Conservation (phyloP, 768 basidiomycete genomes). For the Lactarius deliciosus region DNA sequence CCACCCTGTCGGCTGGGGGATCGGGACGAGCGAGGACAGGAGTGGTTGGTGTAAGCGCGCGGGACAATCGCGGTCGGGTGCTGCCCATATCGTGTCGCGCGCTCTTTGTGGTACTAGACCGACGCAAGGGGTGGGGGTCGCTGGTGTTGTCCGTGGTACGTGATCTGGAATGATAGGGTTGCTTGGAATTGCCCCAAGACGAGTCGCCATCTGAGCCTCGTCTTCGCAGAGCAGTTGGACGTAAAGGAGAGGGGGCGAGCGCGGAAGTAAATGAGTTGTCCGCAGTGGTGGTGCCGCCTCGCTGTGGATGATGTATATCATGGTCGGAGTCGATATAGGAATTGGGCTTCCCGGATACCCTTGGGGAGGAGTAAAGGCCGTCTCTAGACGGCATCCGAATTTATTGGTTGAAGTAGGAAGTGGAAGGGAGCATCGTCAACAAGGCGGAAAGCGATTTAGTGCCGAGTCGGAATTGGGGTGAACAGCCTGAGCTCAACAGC, state of each 20-base stretch:
- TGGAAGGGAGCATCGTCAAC: conserved; percentile 17
- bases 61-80: conserved; percentile 26
- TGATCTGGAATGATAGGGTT: conserved; percentile 30
- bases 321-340: conserved; percentile 12
- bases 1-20: conserved; percentile 2
- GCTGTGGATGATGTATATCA: not conserved
- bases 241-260: conserved; percentile 10
- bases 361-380: conserved; percentile 5
- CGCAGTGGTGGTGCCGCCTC: not conserved
- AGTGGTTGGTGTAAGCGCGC: conserved; percentile 19
- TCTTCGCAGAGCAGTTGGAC: conserved; percentile 25
- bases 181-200: conserved; percentile 19
- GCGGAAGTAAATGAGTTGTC: conserved; percentile 29
- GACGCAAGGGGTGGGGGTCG: conserved; percentile 26
- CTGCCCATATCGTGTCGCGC: conserved; percentile 21
- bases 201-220: conserved; percentile 36
- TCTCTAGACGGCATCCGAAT: conserved; percentile 26
- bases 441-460: not conserved
- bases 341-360: conserved; percentile 5
- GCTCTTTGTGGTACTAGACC: conserved; percentile 22
- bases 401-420: conserved; percentile 4
- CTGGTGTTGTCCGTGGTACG: conserved; percentile 31
- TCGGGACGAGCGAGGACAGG: conserved; percentile 1
- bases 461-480: not conserved
- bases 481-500: not conserved